phyloP scores from a whole-genome alignment of 768 basidiomycete species.

The Boletus fagicola region DNA sequence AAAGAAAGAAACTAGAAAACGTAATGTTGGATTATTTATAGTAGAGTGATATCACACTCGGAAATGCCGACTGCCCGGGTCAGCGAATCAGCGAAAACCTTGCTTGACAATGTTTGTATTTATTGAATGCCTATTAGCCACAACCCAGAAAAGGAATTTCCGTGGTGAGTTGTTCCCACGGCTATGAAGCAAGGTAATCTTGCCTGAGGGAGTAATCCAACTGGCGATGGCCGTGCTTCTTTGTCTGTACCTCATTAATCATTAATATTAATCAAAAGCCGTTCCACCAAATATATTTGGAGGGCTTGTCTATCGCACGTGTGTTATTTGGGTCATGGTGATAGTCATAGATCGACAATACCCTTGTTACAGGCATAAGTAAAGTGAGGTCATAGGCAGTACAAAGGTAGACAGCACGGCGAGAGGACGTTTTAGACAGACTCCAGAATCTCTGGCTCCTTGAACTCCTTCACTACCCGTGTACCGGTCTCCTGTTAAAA shows the following conservation, averaged over 20 bases:
- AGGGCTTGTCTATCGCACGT: neutral
- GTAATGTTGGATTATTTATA: neutral
- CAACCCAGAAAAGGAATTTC: no score
- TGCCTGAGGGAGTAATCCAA: neutral
- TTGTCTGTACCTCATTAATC: neutral
- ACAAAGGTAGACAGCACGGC: slow-evolving; percentile 36
- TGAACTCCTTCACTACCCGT: slow-evolving; percentile 92
- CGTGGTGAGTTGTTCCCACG: no score
- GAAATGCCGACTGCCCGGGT: no score
- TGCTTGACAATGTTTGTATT: no score
- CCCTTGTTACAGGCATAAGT: slow-evolving; percentile 37
- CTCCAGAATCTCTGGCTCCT: slow-evolving; percentile 93
- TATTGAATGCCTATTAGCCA: no score
- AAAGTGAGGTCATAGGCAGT: slow-evolving; percentile 32
- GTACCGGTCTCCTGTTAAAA: slow-evolving; percentile 82
- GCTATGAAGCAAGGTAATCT: no score
- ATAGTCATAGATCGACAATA: slow-evolving; percentile 39
- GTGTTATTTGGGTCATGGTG: slow-evolving; percentile 2
- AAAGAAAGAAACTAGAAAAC: slow-evolving; percentile 3
- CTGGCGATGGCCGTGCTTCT: neutral
- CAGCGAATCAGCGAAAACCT: no score
- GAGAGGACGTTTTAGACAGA: slow-evolving; percentile 67
- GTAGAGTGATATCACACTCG: no score
- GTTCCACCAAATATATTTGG: no score
- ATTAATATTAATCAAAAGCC: no score